Percentiles rank a stretch among this genome's conserved stretches.
Evolutionary conservation across 805 yeast genomes (phyloP).

Genomic region (Hanseniaspora singularis): DNA sequence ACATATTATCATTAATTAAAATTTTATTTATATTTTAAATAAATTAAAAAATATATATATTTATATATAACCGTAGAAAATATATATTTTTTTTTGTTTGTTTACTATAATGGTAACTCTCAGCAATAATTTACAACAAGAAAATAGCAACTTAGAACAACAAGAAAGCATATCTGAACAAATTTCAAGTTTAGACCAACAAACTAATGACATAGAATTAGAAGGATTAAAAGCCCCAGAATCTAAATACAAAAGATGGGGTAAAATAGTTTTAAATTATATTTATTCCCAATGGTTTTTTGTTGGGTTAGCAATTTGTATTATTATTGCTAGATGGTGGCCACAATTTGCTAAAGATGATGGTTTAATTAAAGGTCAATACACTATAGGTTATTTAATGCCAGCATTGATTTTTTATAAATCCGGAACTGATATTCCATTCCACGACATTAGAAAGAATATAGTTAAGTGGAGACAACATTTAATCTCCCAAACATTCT

Average conservation of each 20-base stretch:
- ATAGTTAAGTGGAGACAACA: constrained; percentile 76
- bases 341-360: constrained; percentile 79
- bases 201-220: neutral
- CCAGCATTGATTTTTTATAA: constrained; percentile 76
- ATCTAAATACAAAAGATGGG: constrained; percentile 10
- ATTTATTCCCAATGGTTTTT: constrained; percentile 57
- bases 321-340: constrained; percentile 62
- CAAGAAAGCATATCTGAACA: too few species aligned
- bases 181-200: too few species aligned
- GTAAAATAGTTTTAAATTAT: constrained; percentile 8
- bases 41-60: too few species aligned
- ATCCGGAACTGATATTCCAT: constrained; percentile 67
- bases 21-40: too few species aligned
- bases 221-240: neutral
- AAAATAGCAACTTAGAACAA: too few species aligned
- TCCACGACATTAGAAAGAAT: constrained; percentile 49
- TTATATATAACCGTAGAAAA: too few species aligned
- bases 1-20: too few species aligned
- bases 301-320: constrained; percentile 53
- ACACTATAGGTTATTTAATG: constrained; percentile 71
- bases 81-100: too few species aligned
- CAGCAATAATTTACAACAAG: too few species aligned
- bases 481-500: constrained; percentile 49
- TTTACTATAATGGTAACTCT: too few species aligned
- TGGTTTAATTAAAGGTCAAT: constrained; percentile 63